Percentiles rank a stretch among this genome's conserved stretches.
Conservation (phyloP, 2,329 filamentous ascomycete species). For the Ambrosiella xylebori region DNA sequence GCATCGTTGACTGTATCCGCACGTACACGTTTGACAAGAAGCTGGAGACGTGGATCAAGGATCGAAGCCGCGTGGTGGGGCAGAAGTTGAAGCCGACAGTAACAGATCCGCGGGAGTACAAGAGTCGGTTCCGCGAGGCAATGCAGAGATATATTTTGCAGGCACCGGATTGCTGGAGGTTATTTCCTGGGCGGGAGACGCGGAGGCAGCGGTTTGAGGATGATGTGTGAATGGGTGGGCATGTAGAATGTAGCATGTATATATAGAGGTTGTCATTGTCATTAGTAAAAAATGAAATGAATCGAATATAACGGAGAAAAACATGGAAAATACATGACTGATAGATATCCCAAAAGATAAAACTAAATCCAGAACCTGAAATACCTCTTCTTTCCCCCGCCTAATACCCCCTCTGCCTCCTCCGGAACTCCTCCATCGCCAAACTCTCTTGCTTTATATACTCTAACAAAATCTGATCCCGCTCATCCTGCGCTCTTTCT, state of each 20-base stretch:
- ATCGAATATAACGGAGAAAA: neutral
- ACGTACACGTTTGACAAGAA: conserved; percentile 99
- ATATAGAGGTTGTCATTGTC: neutral
- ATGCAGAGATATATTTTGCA: conserved; percentile 81
- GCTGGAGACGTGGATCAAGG: conserved; percentile 98
- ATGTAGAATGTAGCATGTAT: neutral
- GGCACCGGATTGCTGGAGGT: conserved; percentile 60
- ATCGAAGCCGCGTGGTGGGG: conserved; percentile 65
- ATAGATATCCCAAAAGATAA: neutral
- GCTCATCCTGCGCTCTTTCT: neutral
- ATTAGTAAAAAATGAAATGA: neutral
- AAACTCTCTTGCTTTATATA: conserved; percentile 7
- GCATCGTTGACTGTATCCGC: conserved; percentile 95
- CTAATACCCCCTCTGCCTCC: neutral
- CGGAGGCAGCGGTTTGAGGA: neutral
- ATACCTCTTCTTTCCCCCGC: neutral
- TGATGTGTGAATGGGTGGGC: neutral
- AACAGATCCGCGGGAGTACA: conserved; percentile 94
- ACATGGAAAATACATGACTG: neutral
- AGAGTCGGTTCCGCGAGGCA: conserved; percentile 83
- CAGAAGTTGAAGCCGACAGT: conserved; percentile 79
- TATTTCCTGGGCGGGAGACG: conserved; percentile 22
- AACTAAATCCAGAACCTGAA: neutral
- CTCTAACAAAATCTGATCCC: conserved; percentile 5
- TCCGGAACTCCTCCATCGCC: conserved; percentile 3